Conservation (phyloP, 441 rosid genomes). For the Brassica hybrid region DNA sequence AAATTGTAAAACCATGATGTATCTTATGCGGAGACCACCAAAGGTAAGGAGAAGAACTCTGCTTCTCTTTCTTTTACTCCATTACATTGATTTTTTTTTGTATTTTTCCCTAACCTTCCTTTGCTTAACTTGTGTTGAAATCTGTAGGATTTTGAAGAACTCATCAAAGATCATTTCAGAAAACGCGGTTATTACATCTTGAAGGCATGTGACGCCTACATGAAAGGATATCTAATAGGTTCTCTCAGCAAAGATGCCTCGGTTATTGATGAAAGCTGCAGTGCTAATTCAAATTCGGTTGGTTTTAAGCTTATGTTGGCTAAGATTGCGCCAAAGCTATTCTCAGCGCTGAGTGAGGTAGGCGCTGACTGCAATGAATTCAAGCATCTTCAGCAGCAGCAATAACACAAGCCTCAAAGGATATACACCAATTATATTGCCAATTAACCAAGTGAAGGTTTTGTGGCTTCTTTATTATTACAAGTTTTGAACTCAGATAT, state of each 20-base stretch:
- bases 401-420: constrained; percentile 37
- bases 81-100: background rate
- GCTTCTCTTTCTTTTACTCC: constrained; percentile 19
- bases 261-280: constrained; percentile 42
- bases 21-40: constrained; percentile 87
- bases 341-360: constrained; percentile 59
- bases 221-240: constrained; percentile 89
- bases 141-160: constrained; percentile 80
- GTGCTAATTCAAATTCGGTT: constrained; percentile 75
- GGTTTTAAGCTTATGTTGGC: constrained; percentile 96
- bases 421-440: constrained; percentile 19
- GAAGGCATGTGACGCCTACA: constrained; percentile 90
- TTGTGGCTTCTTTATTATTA: constrained; percentile 35
- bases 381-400: constrained; percentile 61
- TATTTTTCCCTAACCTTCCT: background rate
- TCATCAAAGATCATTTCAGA: constrained; percentile 78
- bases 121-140: constrained; percentile 19
- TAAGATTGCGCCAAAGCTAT: constrained; percentile 83
- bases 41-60: constrained; percentile 78
- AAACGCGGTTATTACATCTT: constrained; percentile 85
- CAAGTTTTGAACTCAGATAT: constrained; percentile 30
- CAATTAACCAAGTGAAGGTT: constrained; percentile 41
- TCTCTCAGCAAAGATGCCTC: constrained; percentile 77
- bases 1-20: constrained; percentile 95
- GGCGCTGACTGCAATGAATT: constrained; percentile 84